A percentile compares a stretch with the other conserved stretches of the same genome.
Evolutionary conservation across 768 basidiomycete genomes (phyloP).

Genomic region (Clavaria fumosa): DNA sequence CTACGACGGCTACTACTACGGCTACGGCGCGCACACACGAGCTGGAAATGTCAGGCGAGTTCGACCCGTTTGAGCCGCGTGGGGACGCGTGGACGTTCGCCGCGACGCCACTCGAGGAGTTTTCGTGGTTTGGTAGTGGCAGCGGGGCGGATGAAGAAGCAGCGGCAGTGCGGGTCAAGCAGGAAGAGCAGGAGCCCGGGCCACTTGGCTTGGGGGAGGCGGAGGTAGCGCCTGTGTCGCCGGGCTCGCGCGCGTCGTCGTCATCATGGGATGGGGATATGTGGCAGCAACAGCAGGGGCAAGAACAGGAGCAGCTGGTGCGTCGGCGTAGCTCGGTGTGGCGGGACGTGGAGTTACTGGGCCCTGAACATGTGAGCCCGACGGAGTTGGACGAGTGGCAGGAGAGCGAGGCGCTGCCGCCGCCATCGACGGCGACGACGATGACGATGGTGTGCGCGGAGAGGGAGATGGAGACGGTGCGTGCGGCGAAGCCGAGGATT

Average conservation of each 20-base stretch:
- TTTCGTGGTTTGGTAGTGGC: slow-evolving; percentile 20
- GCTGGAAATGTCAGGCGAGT: slow-evolving; percentile 21
- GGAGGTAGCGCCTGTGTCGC: slow-evolving; percentile 9
- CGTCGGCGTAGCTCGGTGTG: too few species aligned
- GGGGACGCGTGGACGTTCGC: slow-evolving; percentile 38
- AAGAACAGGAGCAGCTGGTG: too few species aligned
- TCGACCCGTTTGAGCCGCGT: too few species aligned
- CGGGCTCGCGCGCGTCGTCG: slow-evolving; percentile 17
- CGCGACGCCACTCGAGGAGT: slow-evolving; percentile 12
- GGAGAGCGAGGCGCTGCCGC: neutral
- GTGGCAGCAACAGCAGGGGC: too few species aligned
- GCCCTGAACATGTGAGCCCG: neutral
- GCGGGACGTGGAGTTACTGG: slow-evolving; percentile 2
- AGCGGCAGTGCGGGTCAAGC: slow-evolving; percentile 19
- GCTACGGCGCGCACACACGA: slow-evolving; percentile 29
- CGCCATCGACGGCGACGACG: too few species aligned
- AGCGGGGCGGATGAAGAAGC: slow-evolving; percentile 18
- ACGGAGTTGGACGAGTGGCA: neutral
- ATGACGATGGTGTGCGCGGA: too few species aligned
- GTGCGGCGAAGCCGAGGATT: slow-evolving; percentile 28
- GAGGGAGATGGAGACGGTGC: slow-evolving; percentile 19
- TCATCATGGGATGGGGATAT: slow-evolving; percentile 14
- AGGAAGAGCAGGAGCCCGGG: slow-evolving; percentile 30
- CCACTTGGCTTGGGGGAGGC: neutral
- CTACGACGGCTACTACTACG: slow-evolving; percentile 15